Evolutionary conservation across 768 basidiomycete genomes (phyloP).

Genomic region (Termitomyces sp.): DNA sequence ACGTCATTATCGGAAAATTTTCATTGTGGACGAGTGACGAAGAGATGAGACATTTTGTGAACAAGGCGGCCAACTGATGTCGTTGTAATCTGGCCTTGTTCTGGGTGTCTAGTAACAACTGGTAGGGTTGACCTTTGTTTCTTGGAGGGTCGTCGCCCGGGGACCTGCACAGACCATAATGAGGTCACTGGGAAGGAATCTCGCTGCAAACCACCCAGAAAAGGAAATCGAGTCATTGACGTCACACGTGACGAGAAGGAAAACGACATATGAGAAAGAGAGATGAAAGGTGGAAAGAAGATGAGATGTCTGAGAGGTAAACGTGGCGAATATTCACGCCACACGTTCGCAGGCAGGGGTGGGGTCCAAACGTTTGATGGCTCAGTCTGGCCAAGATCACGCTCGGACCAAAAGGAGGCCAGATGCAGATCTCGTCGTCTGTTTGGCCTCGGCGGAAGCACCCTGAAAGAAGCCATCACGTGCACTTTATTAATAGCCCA

Average conservation of each 20-base stretch:
- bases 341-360: slow-evolving; percentile 21
- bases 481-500: slow-evolving; percentile 18
- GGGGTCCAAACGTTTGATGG: slow-evolving; percentile 28
- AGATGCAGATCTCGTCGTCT: slow-evolving; percentile 10
- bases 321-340: slow-evolving; percentile 21
- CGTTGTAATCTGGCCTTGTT: background rate
- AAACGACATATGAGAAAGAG: background rate
- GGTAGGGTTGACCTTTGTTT: background rate
- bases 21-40: background rate
- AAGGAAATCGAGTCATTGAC: slow-evolving; percentile 10
- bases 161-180: background rate
- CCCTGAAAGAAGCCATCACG: slow-evolving; percentile 16
- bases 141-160: background rate
- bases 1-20: background rate
- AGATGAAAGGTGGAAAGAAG: background rate
- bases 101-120: background rate
- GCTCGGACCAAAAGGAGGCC: background rate
- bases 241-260: slow-evolving; percentile 6
- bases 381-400: slow-evolving; percentile 14
- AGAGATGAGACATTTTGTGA: background rate
- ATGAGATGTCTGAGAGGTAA: background rate
- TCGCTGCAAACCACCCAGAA: background rate
- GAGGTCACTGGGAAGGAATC: background rate
- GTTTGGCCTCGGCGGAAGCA: slow-evolving; percentile 14
- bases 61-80: background rate